A percentile compares a stretch with the other conserved stretches of the same genome.
These are phyloP conservation scores for Artemisia argyi DNA, from an alignment of 129 eudicot species.

Conservation along the genomic window DNA sequence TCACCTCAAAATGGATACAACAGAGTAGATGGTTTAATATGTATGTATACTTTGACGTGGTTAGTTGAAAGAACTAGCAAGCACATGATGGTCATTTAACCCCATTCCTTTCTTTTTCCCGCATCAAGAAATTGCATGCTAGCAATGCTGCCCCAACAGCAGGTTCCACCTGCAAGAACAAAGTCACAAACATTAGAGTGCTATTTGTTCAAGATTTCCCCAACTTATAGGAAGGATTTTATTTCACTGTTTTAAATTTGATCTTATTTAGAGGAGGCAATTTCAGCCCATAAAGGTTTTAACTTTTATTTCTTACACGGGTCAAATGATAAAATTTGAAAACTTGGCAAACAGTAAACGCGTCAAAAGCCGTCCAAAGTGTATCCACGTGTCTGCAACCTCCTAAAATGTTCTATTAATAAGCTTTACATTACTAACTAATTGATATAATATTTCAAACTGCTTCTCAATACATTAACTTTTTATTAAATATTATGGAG, in stretches of 20 bases:
- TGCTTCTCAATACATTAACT: no score
- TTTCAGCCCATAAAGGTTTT: no score
- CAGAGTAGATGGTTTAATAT: not conserved
- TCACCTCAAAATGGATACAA: no score
- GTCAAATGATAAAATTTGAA: not conserved
- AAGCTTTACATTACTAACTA: not conserved
- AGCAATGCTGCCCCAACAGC: conserved; percentile 92
- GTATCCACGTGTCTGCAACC: not conserved
- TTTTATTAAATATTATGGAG: no score
- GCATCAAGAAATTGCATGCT: conserved; percentile 57
- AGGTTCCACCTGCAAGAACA: conserved; percentile 76
- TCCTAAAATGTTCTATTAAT: not conserved
- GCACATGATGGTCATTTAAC: conserved; percentile 31
- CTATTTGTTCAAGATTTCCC: no score
- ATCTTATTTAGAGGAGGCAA: no score
- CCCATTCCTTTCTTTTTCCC: conserved; percentile 40
- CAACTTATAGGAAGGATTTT: no score
- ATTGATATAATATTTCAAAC: no score
- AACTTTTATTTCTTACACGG: no score
- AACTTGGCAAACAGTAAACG: not conserved
- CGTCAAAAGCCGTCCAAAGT: not conserved
- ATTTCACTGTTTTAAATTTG: no score
- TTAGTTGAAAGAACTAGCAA: not conserved
- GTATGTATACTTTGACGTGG: conserved; percentile 15
- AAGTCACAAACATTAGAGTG: not conserved